Percentiles rank a stretch among this genome's conserved stretches.
Evolutionary conservation across 306 rosid species (phyloP).

Genomic region (Ammopiptanthus mongolicus): DNA sequence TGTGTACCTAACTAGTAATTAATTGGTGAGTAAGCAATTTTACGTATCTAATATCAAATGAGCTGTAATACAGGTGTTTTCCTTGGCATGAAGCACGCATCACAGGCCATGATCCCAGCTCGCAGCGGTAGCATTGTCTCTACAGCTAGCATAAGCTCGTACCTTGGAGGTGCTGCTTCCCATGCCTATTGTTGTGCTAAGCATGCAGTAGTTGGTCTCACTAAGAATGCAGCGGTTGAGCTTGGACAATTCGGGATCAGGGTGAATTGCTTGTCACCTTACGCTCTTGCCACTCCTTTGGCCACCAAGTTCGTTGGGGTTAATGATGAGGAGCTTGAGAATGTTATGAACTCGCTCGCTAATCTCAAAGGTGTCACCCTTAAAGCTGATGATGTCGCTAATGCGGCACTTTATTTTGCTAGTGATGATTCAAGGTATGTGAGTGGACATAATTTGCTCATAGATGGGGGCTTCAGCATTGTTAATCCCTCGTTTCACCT

Average conservation of each 20-base stretch:
- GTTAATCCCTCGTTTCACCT: slow-evolving; percentile 47
- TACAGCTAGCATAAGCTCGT: slow-evolving; percentile 54
- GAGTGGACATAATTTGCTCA: slow-evolving; percentile 74
- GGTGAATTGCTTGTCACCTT: slow-evolving; percentile 82
- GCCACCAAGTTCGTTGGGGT: slow-evolving; percentile 41
- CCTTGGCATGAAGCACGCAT: slow-evolving; percentile 70
- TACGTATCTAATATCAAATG: neutral
- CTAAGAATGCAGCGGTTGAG: slow-evolving; percentile 72
- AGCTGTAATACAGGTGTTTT: slow-evolving; percentile 44
- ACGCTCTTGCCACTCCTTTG: slow-evolving; percentile 53
- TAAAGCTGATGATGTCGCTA: slow-evolving; percentile 67
- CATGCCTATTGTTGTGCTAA: slow-evolving; percentile 70
- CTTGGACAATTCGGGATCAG: slow-evolving; percentile 74
- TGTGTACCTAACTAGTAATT: no score
- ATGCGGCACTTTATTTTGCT: slow-evolving; percentile 73
- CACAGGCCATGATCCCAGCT: slow-evolving; percentile 58
- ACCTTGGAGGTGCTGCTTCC: slow-evolving; percentile 55
- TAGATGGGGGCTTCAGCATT: slow-evolving; percentile 69
- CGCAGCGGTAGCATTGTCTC: slow-evolving; percentile 55
- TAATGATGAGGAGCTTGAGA: slow-evolving; percentile 44
- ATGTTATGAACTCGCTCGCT: slow-evolving; percentile 27
- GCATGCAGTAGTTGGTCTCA: slow-evolving; percentile 67
- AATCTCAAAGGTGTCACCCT: slow-evolving; percentile 60
- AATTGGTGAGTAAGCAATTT: neutral
- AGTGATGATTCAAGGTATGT: slow-evolving; percentile 66